These are phyloP conservation scores for Actinidia chinensis DNA, from an alignment of 179 eudicot species.

Conservation along the genomic window DNA sequence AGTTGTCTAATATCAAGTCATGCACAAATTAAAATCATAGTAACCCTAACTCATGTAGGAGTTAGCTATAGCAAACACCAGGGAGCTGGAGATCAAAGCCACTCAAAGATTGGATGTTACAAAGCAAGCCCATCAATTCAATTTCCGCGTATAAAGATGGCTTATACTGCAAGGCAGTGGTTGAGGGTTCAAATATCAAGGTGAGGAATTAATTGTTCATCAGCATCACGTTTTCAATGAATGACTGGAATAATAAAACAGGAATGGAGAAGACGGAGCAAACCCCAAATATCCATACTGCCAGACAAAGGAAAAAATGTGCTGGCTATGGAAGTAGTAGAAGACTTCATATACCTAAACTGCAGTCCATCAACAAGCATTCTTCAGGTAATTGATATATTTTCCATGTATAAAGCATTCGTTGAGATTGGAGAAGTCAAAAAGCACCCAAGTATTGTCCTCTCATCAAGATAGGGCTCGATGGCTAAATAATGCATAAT, in stretches of 20 bases:
- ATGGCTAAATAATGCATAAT: too few relatives aligned
- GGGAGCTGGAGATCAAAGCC: constrained; percentile 50
- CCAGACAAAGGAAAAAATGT: constrained; percentile 44
- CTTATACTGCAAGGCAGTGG: constrained; percentile 42
- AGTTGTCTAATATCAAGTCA: background rate
- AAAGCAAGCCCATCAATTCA: constrained; percentile 45
- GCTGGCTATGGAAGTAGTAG: constrained; percentile 53
- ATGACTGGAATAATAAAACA: constrained; percentile 21
- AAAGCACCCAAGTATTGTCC: background rate
- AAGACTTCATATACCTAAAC: constrained; percentile 56
- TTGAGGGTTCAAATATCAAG: constrained; percentile 55
- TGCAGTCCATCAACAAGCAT: constrained; percentile 42
- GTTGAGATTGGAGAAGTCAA: background rate
- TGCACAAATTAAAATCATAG: background rate
- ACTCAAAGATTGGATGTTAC: constrained; percentile 50
- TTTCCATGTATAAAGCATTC: background rate
- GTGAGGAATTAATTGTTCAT: constrained; percentile 21
- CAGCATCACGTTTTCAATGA: background rate
- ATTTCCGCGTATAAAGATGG: constrained; percentile 49
- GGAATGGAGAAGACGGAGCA: constrained; percentile 52
- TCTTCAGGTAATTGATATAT: constrained; percentile 40
- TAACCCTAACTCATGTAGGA: constrained; percentile 32
- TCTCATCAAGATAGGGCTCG: background rate
- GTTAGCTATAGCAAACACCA: constrained; percentile 30
- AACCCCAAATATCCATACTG: constrained; percentile 40